These are phyloP conservation scores for Neofusicoccum cordaticola DNA, from an alignment of 2,329 filamentous ascomycete genomes.

Conservation along the genomic window DNA sequence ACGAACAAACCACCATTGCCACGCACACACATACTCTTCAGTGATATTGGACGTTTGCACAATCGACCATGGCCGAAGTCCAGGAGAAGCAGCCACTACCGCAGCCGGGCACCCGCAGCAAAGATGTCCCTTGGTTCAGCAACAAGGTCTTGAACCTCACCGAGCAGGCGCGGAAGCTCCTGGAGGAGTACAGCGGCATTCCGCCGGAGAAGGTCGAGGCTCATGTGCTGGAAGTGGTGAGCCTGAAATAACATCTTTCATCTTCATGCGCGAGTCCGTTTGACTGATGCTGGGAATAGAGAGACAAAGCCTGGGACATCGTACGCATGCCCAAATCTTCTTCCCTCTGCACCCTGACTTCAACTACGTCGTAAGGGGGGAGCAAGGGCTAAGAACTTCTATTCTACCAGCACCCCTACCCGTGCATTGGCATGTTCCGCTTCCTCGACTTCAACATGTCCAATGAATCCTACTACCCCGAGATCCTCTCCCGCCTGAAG, in stretches of 20 bases:
- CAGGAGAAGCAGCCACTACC: background rate
- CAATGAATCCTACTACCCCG: slow-evolving; percentile 27
- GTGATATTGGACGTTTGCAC: background rate
- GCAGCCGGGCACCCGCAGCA: background rate
- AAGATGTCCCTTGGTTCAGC: slow-evolving; percentile 31
- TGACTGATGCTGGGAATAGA: slow-evolving; percentile 19
- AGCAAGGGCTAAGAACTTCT: background rate
- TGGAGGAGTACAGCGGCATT: slow-evolving; percentile 41
- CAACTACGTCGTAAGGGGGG: no score
- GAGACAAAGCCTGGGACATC: slow-evolving; percentile 32
- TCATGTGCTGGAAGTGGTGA: slow-evolving; percentile 36
- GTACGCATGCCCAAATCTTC: slow-evolving; percentile 20
- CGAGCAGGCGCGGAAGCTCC: slow-evolving; percentile 31
- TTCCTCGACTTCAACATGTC: slow-evolving; percentile 35
- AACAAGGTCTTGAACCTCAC: slow-evolving; percentile 30
- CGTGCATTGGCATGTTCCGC: slow-evolving; percentile 36
- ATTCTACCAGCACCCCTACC: slow-evolving; percentile 25
- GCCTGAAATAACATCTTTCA: slow-evolving; percentile 6
- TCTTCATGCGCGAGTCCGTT: background rate
- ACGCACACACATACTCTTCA: no score
- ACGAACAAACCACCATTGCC: no score
- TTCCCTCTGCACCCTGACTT: background rate
- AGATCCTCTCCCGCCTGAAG: slow-evolving; percentile 35
- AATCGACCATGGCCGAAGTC: background rate
- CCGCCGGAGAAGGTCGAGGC: slow-evolving; percentile 32